phyloP scores from a whole-genome alignment of 176 grass and related monocot species.

The Tuctoria greenei region DNA sequence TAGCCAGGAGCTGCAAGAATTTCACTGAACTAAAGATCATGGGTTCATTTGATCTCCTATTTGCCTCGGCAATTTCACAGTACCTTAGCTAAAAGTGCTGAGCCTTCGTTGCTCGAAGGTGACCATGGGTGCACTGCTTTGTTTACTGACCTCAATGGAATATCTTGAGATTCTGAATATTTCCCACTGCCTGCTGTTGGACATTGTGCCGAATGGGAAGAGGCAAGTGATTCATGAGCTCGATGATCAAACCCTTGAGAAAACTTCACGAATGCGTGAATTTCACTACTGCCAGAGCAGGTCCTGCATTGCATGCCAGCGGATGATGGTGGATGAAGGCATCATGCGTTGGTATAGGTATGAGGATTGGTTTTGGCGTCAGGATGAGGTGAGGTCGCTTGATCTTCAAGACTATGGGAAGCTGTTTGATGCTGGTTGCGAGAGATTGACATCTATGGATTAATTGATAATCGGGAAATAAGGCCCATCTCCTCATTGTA shows the following conservation, averaged over 20 bases:
- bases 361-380: conserved; percentile 86
- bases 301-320: conserved; percentile 61
- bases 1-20: conserved; percentile 74
- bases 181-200: conserved; percentile 79
- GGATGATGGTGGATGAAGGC: conserved; percentile 86
- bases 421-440: conserved; percentile 74
- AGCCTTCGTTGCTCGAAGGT: conserved; percentile 89
- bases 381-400: conserved; percentile 78
- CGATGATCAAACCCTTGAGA: conserved; percentile 50
- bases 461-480: conserved; percentile 34
- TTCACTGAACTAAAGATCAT: conserved; percentile 93
- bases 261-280: conserved; percentile 59
- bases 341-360: conserved; percentile 97
- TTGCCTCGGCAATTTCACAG: conserved; percentile 52
- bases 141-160: conserved; percentile 52
- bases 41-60: conserved; percentile 66
- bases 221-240: conserved; percentile 70
- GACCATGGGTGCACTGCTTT: conserved; percentile 60
- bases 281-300: conserved; percentile 76
- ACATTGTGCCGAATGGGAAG: conserved; percentile 39
- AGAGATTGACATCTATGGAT: conserved; percentile 57
- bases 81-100: conserved; percentile 76
- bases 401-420: conserved; percentile 80
- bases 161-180: conserved; percentile 88
- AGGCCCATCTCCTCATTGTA: conserved; percentile 31